Percentiles rank a stretch among this genome's conserved stretches.
phyloP scores from a whole-genome alignment of 768 basidiomycete species.

The Tylopilus felleus region DNA sequence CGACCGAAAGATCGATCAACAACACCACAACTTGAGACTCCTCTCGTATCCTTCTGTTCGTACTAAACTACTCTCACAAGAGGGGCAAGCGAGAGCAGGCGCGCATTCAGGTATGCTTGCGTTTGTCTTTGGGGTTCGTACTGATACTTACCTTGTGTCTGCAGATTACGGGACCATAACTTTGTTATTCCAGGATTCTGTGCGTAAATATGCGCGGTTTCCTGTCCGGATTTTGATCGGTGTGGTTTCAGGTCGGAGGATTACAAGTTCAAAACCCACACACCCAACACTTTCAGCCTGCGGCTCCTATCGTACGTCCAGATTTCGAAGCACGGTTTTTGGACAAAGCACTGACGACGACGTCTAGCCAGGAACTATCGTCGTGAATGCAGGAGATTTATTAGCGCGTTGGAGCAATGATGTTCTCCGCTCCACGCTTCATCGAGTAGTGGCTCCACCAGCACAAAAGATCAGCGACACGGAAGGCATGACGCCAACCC shows the following conservation, averaged over 20 bases:
- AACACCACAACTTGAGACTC: constrained; percentile 78
- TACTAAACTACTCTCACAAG: constrained; percentile 48
- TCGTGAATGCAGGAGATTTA: constrained; percentile 80
- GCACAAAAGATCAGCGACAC: constrained; percentile 44
- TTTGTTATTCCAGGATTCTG: constrained; percentile 74
- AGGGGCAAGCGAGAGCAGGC: constrained; percentile 78
- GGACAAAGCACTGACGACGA: constrained; percentile 1
- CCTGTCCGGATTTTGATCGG: not conserved
- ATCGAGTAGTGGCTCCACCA: constrained; percentile 76
- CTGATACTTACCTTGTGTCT: not conserved
- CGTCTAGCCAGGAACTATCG: constrained; percentile 69
- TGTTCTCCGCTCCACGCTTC: constrained; percentile 72
- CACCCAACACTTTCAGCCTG: constrained; percentile 67
- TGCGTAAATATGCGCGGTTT: constrained; percentile 25
- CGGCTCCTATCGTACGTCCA: constrained; percentile 65
- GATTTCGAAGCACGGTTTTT: not conserved
- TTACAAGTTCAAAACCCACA: constrained; percentile 80
- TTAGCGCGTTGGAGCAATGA: constrained; percentile 84
- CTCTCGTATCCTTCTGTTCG: constrained; percentile 80
- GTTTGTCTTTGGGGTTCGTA: not conserved
- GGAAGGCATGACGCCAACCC: constrained; percentile 55
- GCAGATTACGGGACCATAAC: constrained; percentile 83
- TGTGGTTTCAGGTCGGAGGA: constrained; percentile 60
- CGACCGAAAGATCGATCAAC: constrained; percentile 68
- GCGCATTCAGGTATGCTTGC: constrained; percentile 63